Base-by-base conservation (phyloP, 768 basidiomycete genomes). In the Nidularia sp. region DNA sequence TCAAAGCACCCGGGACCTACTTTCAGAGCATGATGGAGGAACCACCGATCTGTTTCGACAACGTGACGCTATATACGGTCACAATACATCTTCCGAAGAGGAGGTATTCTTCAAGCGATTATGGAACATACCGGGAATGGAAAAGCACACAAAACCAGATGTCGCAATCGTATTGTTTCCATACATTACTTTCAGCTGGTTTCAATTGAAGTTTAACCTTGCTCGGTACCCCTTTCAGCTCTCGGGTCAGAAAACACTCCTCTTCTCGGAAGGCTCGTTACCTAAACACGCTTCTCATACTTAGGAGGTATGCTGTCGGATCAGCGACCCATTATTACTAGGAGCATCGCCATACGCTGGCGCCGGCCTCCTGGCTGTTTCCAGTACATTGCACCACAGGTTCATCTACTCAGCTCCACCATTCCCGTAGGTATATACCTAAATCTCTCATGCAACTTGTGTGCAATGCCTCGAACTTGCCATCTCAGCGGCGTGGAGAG, bases 251-350 rank as follows among this genome's bases (percentile, higher is more conserved):
- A 49, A 10, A 42, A 33, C 5, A 49, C 34, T 18, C 32, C 48
- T 4, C 29, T 47, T 54, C 42, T 41, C 45, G 51, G 52, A 55
- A 58, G 52, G 13, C 46, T 18, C 22, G 22, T 53, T 58, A 58
- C 57, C 47, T 55, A 58, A 58, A 53, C 33, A 3, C 25, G 34
- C 34, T 36, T 18, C 10, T 36, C 43, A 15, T 36, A 10, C n/a
- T 18, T 22, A 50, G 49, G 49, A 50, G 49, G 39, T 41, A 41
- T 43, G 36, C 43, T 31, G 39, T 50, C 49, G 49, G 49, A 50
- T 50, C 49, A 50, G 22, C 33, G 33, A 50, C 44, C 10, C 22
- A 45, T 13, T 45, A 45, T 45, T 9, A 13, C 25, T 25, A 25
- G 15, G 31, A 47, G 4, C n/a, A 47, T 13, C 29, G 29, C n/a